phyloP scores from a whole-genome alignment of 2,329 filamentous ascomycete species.

The Monosporascus sp. region DNA sequence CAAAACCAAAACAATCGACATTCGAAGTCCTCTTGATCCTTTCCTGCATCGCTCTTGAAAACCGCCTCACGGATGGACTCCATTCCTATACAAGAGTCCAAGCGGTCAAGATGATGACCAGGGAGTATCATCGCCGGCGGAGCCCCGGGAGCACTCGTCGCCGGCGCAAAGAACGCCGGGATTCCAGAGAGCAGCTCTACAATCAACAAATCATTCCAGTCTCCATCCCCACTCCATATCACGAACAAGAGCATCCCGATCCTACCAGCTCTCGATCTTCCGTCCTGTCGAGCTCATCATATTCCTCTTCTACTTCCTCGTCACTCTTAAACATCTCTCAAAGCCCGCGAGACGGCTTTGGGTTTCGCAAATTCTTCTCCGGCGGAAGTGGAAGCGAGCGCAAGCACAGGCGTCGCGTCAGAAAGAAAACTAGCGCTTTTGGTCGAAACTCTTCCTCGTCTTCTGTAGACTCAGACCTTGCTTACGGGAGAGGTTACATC shows the following conservation, averaged over 20 bases:
- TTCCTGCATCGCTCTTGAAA: conserved; percentile 5
- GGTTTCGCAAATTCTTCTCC: conserved; percentile 59
- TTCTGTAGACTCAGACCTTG: conserved; percentile 62
- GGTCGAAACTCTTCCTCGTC: conserved; percentile 62
- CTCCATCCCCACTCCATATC: conserved; percentile 11
- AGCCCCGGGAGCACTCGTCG: conserved; percentile 51
- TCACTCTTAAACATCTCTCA: conserved; percentile 64
- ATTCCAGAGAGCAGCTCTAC: conserved; percentile 35
- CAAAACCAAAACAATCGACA: conserved; percentile 7
- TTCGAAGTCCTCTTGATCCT: conserved; percentile 5
- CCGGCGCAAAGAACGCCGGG: conserved; percentile 40
- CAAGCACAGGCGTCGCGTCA: conserved; percentile 34
- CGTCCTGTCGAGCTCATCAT: conserved; percentile 29
- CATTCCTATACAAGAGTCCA: conserved; percentile 12
- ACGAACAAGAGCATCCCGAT: conserved; percentile 15
- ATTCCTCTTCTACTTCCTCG: conserved; percentile 49
- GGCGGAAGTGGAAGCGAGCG: conserved; percentile 44
- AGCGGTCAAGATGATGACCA: conserved; percentile 41
- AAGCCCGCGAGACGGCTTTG: conserved; percentile 42
- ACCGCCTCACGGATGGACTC: conserved; percentile 17
- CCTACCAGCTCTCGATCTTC: conserved; percentile 16
- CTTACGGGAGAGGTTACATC: conserved; percentile 59
- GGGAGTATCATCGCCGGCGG: conserved; percentile 48
- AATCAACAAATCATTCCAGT: conserved; percentile 16
- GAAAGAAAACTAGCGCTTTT: conserved; percentile 46